Conservation (phyloP, 257 asterid genomes). For the Scutellaria galericulata region DNA sequence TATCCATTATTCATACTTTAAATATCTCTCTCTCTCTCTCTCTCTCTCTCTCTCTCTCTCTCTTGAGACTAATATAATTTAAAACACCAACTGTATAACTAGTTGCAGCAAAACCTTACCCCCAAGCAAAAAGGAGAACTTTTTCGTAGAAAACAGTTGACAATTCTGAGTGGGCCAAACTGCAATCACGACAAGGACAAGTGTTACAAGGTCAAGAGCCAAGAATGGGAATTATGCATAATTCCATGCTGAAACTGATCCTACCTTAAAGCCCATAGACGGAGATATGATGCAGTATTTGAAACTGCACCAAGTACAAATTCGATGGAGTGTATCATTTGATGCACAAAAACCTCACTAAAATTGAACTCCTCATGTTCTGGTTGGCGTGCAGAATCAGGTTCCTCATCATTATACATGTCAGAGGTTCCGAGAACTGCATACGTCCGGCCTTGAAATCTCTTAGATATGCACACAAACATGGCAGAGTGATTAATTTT, state of each 20-base stretch:
- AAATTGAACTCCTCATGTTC: slow-evolving; percentile 77
- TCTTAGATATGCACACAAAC: slow-evolving; percentile 51
- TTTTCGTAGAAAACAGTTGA: slow-evolving; percentile 94
- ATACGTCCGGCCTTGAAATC: slow-evolving; percentile 89
- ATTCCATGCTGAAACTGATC: slow-evolving; percentile 23
- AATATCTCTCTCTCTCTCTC: too few relatives aligned
- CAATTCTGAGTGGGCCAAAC: slow-evolving; percentile 94
- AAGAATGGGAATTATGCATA: slow-evolving; percentile 28
- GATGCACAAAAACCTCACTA: slow-evolving; percentile 95
- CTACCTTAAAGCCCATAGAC: slow-evolving; percentile 96
- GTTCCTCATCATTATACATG: slow-evolving; percentile 64
- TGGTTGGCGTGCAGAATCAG: slow-evolving; percentile 66
- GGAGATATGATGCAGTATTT: slow-evolving; percentile 93
- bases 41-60: too few relatives aligned
- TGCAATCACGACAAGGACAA: slow-evolving; percentile 41
- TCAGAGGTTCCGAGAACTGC: slow-evolving; percentile 83
- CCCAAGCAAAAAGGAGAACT: slow-evolving; percentile 90
- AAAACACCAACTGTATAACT: slow-evolving; percentile 1
- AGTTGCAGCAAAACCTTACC: slow-evolving; percentile 56
- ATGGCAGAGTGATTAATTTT: slow-evolving; percentile 27
- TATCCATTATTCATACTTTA: too few relatives aligned
- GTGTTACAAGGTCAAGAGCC: slow-evolving; percentile 27
- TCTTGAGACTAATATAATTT: too few relatives aligned
- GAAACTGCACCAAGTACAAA: slow-evolving; percentile 96
- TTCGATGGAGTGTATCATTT: slow-evolving; percentile 94